Evolutionary conservation across 2,329 filamentous ascomycete genomes (phyloP).

Genomic region (Pseudogymnoascus sp.): DNA sequence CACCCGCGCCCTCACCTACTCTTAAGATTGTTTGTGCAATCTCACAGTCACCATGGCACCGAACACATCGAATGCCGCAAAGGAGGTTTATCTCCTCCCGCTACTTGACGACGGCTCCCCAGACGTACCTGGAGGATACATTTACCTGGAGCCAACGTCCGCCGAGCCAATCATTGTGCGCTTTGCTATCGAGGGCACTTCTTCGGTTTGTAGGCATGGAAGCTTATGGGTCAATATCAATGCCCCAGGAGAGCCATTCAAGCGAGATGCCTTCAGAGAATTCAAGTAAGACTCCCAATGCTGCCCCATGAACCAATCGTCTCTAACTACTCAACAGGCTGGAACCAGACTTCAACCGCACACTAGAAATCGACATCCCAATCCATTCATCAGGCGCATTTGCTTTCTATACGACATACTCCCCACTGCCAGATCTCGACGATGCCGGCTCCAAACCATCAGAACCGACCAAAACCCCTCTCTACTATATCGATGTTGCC

Average conservation of each 20-base stretch:
- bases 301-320: background rate
- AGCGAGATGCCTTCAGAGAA: constrained; percentile 71
- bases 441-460: constrained; percentile 39
- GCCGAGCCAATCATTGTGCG: constrained; percentile 70
- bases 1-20: background rate
- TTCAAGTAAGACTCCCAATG: constrained; percentile 64
- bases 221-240: constrained; percentile 97
- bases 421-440: constrained; percentile 68
- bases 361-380: constrained; percentile 81
- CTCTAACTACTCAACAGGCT: constrained; percentile 46
- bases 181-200: constrained; percentile 88
- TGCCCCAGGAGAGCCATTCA: constrained; percentile 64
- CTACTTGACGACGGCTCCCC: constrained; percentile 91
- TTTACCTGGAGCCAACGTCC: constrained; percentile 74
- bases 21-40: background rate
- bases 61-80: constrained; percentile 54
- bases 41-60: constrained; percentile 40
- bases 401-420: constrained; percentile 89
- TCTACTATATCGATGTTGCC: constrained; percentile 90
- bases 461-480: constrained; percentile 58
- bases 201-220: constrained; percentile 88
- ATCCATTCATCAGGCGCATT: constrained; percentile 79
- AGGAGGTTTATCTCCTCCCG: constrained; percentile 76
- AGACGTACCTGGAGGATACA: constrained; percentile 79
- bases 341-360: constrained; percentile 84